Evolutionary conservation across 2,329 filamentous ascomycete genomes (phyloP), one percentile per base, ranked within the genome.

Genomic region (Ascochyta koolunga): DNA sequence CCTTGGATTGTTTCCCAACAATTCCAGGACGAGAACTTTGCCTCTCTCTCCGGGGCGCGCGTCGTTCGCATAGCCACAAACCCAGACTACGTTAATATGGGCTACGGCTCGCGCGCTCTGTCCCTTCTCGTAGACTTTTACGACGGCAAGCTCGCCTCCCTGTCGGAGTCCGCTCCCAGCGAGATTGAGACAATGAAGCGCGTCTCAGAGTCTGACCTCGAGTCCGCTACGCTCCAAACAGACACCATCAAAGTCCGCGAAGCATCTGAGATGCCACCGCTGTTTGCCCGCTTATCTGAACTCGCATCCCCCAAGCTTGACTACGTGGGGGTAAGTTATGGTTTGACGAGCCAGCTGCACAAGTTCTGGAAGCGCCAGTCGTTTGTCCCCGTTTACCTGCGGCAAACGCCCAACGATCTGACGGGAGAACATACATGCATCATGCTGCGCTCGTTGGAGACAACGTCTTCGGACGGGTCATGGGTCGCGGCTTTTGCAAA

Each of bases 371-470:
- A 97, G 77, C 89, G 90, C 31, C 86, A 89, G 15, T 82, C 82
- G 0, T 99, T 97, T 73, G 86, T 87, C 2, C 95, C 95, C 0
- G 91, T 99, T 0, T 99, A 99, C 69, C 83, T 99, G 13, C 86
- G 95, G 29, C 95, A 99, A 78, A 99, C 96, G 2, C 83, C 95
- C 45, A 99, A 98, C 71, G 95, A 98, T 52, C 82, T 99, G 39
- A 99, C 96, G 0, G 95, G 95, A 50, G 95, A 99, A 76, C 95
- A 99, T 73, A 96, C 95, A 0, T 97, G 92, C 71, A 93, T 99
- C 24, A 99, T 99, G 96, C 83, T 99, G 42, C 86, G 91, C 52
- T 89, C 92, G 1, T 82, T 99, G 2, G 75, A 80, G 44, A 76
- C 77, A 0, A 78, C 79, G 22, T 72, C 77, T 24, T 69, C 70